phyloP scores from a whole-genome alignment of 306 rosid genomes.

The Adenanthera pavonina region DNA sequence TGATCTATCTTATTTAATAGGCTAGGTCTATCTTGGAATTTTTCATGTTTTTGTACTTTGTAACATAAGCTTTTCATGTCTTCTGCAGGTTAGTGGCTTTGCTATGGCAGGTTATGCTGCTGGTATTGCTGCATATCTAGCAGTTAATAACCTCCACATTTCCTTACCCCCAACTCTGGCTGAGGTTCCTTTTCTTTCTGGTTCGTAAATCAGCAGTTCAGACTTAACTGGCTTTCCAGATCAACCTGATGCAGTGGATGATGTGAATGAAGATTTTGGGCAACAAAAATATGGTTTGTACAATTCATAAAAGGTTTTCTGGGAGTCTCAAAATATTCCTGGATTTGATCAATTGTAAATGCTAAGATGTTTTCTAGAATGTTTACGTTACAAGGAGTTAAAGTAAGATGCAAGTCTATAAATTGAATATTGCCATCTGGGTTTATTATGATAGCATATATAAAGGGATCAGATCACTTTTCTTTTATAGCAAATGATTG shows the following conservation, averaged over 20 bases:
- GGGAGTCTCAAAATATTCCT: slow-evolving; percentile 10
- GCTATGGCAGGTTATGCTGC: slow-evolving; percentile 95
- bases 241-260: slow-evolving; percentile 7
- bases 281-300: slow-evolving; percentile 9
- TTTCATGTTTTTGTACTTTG: background rate
- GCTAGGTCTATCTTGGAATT: too few species aligned
- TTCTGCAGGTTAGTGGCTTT: slow-evolving; percentile 86
- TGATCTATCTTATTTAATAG: too few species aligned
- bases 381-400: background rate
- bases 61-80: slow-evolving; percentile 5
- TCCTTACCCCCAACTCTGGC: slow-evolving; percentile 73
- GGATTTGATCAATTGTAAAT: background rate
- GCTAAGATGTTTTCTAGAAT: background rate
- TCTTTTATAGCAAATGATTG: background rate
- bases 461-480: background rate
- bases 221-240: slow-evolving; percentile 30
- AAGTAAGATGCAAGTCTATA: background rate
- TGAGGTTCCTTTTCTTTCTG: slow-evolving; percentile 72
- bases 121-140: slow-evolving; percentile 84
- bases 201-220: slow-evolving; percentile 47
- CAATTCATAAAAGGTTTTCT: background rate
- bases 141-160: slow-evolving; percentile 64
- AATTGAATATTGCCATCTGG: background rate
- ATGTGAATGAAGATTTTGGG: slow-evolving; percentile 25
- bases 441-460: too few species aligned